phyloP scores from a whole-genome alignment of 768 basidiomycete species.

The Kwoniella sp. region DNA sequence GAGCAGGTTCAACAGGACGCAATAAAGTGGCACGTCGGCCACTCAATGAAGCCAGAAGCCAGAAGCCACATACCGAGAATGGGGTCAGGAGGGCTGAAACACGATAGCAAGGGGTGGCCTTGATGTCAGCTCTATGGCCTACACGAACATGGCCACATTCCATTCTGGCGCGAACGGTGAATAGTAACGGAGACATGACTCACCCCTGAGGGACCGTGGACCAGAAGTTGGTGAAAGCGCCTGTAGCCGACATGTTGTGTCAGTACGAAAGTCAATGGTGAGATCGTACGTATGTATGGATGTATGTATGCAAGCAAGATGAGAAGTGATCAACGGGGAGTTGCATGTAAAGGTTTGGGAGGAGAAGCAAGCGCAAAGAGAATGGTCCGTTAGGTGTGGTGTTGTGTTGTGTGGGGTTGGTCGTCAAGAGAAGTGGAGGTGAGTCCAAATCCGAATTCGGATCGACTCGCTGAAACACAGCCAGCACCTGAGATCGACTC shows the following conservation, averaged over 20 bases:
- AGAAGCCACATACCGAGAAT: slow-evolving; percentile 46
- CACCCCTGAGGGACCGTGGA: slow-evolving; percentile 20
- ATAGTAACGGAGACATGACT: neutral
- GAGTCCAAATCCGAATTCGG: too few relatives aligned
- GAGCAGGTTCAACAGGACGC: too few relatives aligned
- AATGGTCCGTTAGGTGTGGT: too few relatives aligned
- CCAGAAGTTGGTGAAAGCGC: slow-evolving; percentile 25
- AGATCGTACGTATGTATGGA: neutral
- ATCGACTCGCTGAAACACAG: neutral
- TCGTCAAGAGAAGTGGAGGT: slow-evolving; percentile 1
- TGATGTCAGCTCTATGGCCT: slow-evolving; percentile 2
- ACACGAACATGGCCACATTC: too few relatives aligned
- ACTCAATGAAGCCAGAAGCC: too few relatives aligned
- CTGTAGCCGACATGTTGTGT: neutral
- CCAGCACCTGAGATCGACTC: neutral
- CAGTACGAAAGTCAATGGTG: neutral
- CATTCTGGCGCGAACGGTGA: too few relatives aligned
- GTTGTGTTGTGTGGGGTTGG: neutral
- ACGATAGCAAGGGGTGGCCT: too few relatives aligned
- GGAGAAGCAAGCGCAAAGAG: too few relatives aligned
- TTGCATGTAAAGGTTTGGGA: too few relatives aligned
- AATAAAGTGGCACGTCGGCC: too few relatives aligned
- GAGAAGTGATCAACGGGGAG: neutral
- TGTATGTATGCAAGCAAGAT: neutral
- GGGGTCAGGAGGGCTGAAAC: slow-evolving; percentile 51